A percentile compares a stretch with the other conserved stretches of the same genome.
phyloP scores from a whole-genome alignment of 345 rosid genomes.

The Aquilaria sinensis region DNA sequence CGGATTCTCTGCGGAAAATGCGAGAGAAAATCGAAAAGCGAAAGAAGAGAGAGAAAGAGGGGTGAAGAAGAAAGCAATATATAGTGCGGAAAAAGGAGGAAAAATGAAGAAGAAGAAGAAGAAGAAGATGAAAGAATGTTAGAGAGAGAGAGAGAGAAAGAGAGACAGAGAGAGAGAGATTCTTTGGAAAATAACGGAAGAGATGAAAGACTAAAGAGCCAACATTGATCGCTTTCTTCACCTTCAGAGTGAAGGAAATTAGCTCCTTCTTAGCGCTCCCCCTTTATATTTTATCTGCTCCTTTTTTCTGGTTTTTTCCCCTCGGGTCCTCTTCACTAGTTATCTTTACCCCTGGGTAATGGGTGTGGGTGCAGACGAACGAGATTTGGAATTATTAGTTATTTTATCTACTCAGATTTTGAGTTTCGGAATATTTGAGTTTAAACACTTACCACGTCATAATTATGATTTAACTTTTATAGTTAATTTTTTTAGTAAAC shows the following conservation, averaged over 20 bases:
- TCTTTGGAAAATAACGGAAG: constrained; percentile 10
- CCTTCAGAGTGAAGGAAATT: neutral
- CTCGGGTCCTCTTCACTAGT: neutral
- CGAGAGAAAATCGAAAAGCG: neutral
- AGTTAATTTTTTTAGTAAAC: too few species aligned
- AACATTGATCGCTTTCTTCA: constrained; percentile 27
- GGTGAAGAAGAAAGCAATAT: neutral
- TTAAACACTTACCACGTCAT: too few species aligned
- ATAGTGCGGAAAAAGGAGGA: neutral
- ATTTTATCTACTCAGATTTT: neutral
- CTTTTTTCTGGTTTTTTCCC: neutral
- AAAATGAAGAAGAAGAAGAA: neutral
- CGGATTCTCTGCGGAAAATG: constrained; percentile 17
- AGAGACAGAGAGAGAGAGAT: constrained; percentile 14
- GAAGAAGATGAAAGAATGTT: neutral
- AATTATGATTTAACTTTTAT: too few species aligned
- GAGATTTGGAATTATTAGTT: neutral
- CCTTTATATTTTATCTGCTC: too few species aligned
- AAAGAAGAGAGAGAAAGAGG: constrained; percentile 13
- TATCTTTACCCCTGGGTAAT: neutral
- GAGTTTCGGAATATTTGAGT: too few species aligned
- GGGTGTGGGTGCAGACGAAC: too few species aligned
- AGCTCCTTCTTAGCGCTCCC: neutral
- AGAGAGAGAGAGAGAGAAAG: neutral
- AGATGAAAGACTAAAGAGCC: constrained; percentile 19